Evolutionary conservation across 192 early-diverging fungal species (phyloP).

Genomic region (Haplosporangium gracile): DNA sequence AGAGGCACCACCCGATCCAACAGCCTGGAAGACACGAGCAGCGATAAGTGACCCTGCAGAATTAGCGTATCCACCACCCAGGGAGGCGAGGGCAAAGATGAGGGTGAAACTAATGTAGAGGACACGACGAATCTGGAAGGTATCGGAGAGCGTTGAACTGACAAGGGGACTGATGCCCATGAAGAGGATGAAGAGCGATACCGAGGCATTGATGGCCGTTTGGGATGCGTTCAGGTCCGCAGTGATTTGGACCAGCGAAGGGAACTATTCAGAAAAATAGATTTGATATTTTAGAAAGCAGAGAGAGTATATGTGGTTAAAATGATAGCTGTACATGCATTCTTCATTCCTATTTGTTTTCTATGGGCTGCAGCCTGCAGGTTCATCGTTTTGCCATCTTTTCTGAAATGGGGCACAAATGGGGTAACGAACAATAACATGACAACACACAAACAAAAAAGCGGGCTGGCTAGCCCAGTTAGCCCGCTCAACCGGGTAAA

Average conservation of each 20-base stretch:
- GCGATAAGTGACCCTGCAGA: constrained; percentile 51
- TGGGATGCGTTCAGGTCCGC: constrained; percentile 53
- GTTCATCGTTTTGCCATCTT: background rate
- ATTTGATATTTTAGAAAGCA: background rate
- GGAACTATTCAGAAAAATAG: constrained; percentile 25
- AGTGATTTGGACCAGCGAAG: constrained; percentile 54
- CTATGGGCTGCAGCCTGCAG: background rate
- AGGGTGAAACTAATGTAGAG: constrained; percentile 59
- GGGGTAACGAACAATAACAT: background rate
- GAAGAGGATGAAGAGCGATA: constrained; percentile 63
- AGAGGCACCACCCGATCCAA: constrained; percentile 60
- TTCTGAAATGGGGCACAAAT: background rate
- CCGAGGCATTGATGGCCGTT: constrained; percentile 55
- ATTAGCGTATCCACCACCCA: constrained; percentile 57
- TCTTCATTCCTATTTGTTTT: background rate
- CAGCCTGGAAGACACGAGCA: constrained; percentile 60
- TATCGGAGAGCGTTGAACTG: constrained; percentile 60
- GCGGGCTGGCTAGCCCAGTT: background rate
- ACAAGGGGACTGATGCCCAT: constrained; percentile 65
- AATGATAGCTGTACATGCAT: background rate
- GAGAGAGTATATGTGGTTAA: background rate
- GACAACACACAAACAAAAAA: background rate
- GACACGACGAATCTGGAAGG: constrained; percentile 57
- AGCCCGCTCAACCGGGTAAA: background rate
- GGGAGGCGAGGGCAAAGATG: constrained; percentile 57